Base-by-base conservation (phyloP, 306 rosid genomes). In the Begonia loranthoides region DNA sequence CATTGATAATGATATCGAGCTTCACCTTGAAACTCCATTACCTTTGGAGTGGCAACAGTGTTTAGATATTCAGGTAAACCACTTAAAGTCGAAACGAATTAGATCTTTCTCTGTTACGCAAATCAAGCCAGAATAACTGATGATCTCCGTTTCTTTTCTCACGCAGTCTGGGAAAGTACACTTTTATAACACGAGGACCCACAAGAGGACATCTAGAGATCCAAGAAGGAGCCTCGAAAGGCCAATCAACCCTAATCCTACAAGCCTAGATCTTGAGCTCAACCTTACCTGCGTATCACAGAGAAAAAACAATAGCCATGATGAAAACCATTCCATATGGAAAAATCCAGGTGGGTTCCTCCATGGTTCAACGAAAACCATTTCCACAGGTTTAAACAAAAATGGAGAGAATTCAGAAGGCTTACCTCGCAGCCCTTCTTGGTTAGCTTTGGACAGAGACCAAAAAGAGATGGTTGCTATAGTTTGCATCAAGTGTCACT, bases 401-500 rank as follows among this genome's bases (percentile, higher is more conserved):
- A 28, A 28, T 28, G 36, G 36, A 7, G 36, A 28, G 9, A 28
- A 28, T 28, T 28, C 36, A 3, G 9, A 28, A 1, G 63, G 61
- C 41, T 17, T 15, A 38, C 59, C 28, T 48, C 56, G 63, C 39
- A 15, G 68, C 51, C 72, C 78, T 4, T 66, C 84, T 40, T 73
- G 87, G 69, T 54, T 72, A 66, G 67, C 45, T 16, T 47, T 46
- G 17, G 63, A 58, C 15, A 73, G 70, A 49, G 78, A 70, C 21
- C 59, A 64, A 38, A 77, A 69, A 45, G 94, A 86, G 61, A 90
- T 90, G 96, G 82, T 80, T 19, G 92, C 99, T 5, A 76, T 83
- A 12, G 99, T 90, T 55, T 90, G 99, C 82, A 71, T 66, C 82
- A 58, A 54, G 21, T 90, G 99, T 57, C 92, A 86, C 61, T 79